Base-by-base conservation (phyloP, 2,329 filamentous ascomycete species). In the Coleophoma crateriformis region DNA sequence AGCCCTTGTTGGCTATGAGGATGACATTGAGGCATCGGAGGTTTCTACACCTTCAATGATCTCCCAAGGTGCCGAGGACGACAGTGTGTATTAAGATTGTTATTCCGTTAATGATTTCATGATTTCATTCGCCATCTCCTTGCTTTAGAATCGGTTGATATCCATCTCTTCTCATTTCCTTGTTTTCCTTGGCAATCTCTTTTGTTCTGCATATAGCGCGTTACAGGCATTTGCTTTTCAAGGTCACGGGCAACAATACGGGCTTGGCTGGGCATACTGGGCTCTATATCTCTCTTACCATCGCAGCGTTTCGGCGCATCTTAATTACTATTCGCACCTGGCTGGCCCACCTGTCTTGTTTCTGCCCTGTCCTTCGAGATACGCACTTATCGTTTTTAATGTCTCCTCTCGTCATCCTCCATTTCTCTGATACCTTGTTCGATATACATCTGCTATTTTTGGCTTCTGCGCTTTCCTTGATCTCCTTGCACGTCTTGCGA, bases 1-100 rank as follows among this genome's bases (percentile, higher is more conserved):
- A 73, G 91, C 94, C 58, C 84, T 99, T 33, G 83, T 92, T 58
- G 91, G 92, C 68, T 97, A 96, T 65, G 90, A 96, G 66, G 92
- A 96, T 67, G 87, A 91, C 61, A 75, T 81, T 60, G 82, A 85
- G 68, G 81, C 76, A 59, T 84, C 82, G 58, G 82, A 81, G 59
- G 81, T 82, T 46, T 85, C 83, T 45, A 85, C 82, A 50, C 83
- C 83, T 49, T 86, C 83, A 54, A 87, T 87, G 81, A 85, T 78
- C 49, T 87, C 84, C 45, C 84, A 86, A 63, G 84, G 82, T 49
- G 81, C 78, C 44, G 84, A 87, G 61, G 83, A 87, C 70, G 82
- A 85, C 63, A 85, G 82, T 73, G 79, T 85, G 72, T 86, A 85
- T 66, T 85, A 60, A 63, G 56, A 57, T 55, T 56, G 53, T 33